Conservation (phyloP, 2,329 filamentous ascomycete species). For the Venturia oleaginea region DNA sequence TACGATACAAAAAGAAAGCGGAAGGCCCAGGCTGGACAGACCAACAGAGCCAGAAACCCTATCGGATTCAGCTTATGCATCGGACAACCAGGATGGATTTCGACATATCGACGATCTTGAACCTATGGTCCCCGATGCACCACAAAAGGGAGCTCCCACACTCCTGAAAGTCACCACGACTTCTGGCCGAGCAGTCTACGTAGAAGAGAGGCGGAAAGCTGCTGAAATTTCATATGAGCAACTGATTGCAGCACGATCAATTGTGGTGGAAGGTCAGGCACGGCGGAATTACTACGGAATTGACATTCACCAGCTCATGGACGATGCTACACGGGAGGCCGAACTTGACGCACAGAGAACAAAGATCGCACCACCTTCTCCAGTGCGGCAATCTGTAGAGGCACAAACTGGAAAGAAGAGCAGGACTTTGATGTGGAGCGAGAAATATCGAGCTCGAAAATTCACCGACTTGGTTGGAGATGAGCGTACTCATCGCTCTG, state of each 20-base stretch:
- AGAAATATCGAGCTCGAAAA: conserved; percentile 87
- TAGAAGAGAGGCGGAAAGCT: conserved; percentile 45
- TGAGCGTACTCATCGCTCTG: conserved; percentile 82
- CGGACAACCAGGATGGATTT: background rate
- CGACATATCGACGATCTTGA: background rate
- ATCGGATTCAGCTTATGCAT: conserved; percentile 30
- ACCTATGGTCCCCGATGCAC: background rate
- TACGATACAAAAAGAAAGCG: conserved; percentile 17
- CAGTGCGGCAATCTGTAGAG: conserved; percentile 15
- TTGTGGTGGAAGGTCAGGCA: conserved; percentile 53
- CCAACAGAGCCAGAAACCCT: conserved; percentile 24
- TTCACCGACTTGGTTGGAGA: conserved; percentile 94
- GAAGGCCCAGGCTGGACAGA: background rate
- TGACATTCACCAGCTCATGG: conserved; percentile 76
- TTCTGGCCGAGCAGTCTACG: conserved; percentile 32
- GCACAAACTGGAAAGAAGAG: conserved; percentile 21
- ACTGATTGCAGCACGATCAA: conserved; percentile 59
- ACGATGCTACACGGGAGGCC: conserved; percentile 55
- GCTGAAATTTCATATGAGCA: conserved; percentile 51
- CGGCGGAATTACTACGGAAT: conserved; percentile 82
- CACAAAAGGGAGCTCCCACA: background rate
- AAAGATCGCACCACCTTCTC: conserved; percentile 25
- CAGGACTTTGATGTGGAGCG: conserved; percentile 72
- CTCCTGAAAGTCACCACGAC: conserved; percentile 6
- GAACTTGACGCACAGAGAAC: conserved; percentile 23